These are phyloP conservation scores for Candida wancherniae DNA, from an alignment of 805 yeast genomes.

Conservation along the genomic window DNA sequence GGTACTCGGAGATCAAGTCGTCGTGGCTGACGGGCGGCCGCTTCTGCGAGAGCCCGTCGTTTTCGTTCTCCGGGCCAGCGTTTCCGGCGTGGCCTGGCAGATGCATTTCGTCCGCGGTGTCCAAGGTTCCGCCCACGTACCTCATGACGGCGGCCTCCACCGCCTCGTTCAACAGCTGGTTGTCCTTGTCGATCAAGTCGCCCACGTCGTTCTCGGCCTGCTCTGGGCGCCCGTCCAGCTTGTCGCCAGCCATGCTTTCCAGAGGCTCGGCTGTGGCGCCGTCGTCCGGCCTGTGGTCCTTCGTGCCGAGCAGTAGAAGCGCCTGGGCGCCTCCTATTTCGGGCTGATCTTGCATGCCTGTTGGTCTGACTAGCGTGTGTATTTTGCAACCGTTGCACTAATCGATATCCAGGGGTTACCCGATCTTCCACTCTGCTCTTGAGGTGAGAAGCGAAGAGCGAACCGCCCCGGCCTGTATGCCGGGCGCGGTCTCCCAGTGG, in stretches of 20 bases:
- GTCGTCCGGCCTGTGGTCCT: conserved; percentile 9
- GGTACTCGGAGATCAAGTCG: conserved; percentile 48
- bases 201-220: conserved; percentile 4
- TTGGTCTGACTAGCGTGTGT: neutral
- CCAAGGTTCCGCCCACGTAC: conserved; percentile 62
- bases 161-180: conserved; percentile 42
- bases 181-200: conserved; percentile 22
- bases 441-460: no score
- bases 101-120: conserved; percentile 14
- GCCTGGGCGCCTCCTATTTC: conserved; percentile 47
- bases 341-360: conserved; percentile 30
- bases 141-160: conserved; percentile 79
- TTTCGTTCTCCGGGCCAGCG: conserved; percentile 4
- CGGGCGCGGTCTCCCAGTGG: no score
- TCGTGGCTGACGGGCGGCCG: conserved; percentile 22
- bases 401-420: conserved; percentile 17
- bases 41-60: conserved; percentile 14
- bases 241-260: neutral
- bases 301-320: conserved; percentile 37
- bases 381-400: conserved; percentile 16
- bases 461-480: no score
- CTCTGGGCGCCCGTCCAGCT: neutral
- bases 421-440: conserved; percentile 8
- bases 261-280: neutral
- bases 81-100: conserved; percentile 3